Base-by-base conservation (phyloP, 495 filamentous ascomycete species). In the Penicillium bovifimosum region DNA sequence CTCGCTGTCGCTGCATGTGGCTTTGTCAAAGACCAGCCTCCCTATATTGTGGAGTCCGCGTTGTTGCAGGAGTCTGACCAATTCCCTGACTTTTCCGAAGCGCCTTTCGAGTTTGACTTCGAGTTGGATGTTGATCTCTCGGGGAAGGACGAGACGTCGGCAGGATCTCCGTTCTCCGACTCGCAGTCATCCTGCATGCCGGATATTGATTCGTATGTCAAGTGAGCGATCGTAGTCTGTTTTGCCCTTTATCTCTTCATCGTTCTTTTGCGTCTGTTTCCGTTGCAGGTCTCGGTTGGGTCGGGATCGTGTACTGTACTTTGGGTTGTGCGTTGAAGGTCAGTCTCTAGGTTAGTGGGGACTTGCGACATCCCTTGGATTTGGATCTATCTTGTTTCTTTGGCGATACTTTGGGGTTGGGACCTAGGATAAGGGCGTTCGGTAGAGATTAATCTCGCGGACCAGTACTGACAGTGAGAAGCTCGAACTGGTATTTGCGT, bases 121-220 rank as follows among this genome's bases (percentile, higher is more conserved):
- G 39, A 50, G 38, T 16, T 34, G 27, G 39, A 32, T 5, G 4
- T 41, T 13, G 17, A 41, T 28, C 16, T 41, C 16, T 11, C 26
- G 2, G 17, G 17, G 4, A 38, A 34, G 1, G 18, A 13, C 3
- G 38, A 42, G 9, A 4, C 16, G 9, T 33, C 48, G 11, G 3
- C 16, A 5, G 31, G 14, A 24, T 42, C 48, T 3, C n/a, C 38
- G 16, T 27, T 67, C 48, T 76, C 67, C 45, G 67, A 66, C 20
- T 49, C 68, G 14, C 66, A 71, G 45, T 56, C 60, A 33, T 50
- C 62, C 20, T 38, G 70, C 27, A 58, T 60, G 27, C 58, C 69
- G 24, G 71, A 70, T 56, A 57, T 69, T 39, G 65, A 70, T 48
- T 61, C 66, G 41, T 72, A 68, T 67, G 66, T 71, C 50, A 61